Evolutionary conservation across 2,329 filamentous ascomycete species (phyloP), one percentile per base, ranked within the genome.

Genomic region (Didymella exigua): DNA sequence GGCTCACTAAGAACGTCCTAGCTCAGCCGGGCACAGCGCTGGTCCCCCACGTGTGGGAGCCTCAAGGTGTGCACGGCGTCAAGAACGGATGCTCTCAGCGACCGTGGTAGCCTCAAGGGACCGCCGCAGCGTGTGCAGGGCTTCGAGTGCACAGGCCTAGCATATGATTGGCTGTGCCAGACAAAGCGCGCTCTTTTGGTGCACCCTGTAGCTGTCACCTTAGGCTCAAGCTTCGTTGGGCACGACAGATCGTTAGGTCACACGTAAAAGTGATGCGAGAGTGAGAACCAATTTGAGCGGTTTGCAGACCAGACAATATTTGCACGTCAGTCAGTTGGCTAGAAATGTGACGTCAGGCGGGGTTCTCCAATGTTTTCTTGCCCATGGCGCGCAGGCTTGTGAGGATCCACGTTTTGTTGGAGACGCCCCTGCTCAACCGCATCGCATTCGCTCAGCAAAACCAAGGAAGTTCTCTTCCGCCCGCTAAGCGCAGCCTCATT

Each of bases 331-430:
- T 44, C 26, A 29, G 30, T 34, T 31, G 41, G 16, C 16, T 14
- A 21, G 26, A 29, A 29, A 43, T 43, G 52, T 56, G 54, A 56
- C 54, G 54, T 56, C 47, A 56, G 47, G 54, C 48, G 54, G 54
- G 54, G 54, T 56, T 49, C 45, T 56, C 47, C 52, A 51, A 50
- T 56, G 54, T 56, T 51, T 51, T 51, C 48, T 36, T 55, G 52
- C 42, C 30, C 54, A 44, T n/a, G 41, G 40, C 52, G 18, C 19
- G 49, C n/a, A n/a, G 46, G 52, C 52, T 50, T 43, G 41, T 41
- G 46, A 50, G 52, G 36, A 31, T 46, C 46, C 52, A 50, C 52
- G 52, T 55, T 55, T 46, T 47, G 46, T 55, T 50, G 52, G 30
- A 50, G 42, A 49, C 52, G 52, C 52, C 52, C 52, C 46, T 50